Evolutionary conservation across 2,329 filamentous ascomycete species (phyloP), one percentile per base, ranked within the genome.

Genomic region (Sporothrix humicola): DNA sequence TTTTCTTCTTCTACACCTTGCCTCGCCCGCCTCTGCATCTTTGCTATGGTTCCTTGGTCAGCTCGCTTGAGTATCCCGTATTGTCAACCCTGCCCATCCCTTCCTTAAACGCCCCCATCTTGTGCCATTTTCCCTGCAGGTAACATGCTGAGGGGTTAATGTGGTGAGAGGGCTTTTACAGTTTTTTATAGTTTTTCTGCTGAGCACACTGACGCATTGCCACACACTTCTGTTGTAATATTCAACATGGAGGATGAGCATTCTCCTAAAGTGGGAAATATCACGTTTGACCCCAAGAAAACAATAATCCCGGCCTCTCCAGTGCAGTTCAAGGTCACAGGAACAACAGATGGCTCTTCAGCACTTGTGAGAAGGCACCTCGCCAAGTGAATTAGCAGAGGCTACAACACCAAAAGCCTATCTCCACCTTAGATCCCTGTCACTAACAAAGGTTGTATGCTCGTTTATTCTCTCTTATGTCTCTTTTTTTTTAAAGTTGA

Each of bases 101-200:
- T 46, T 46, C 59, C 59, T 63, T 63, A 4, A 42, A 12, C 17
- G 37, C 37, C 59, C 12, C 31, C 31, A 7, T 5, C 4, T 37
- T 37, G 31, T 56, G 52, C 52, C 4, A 56, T 56, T 13, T 56
- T 13, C 20, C 52, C 52, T 56, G 52, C 52, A 56, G 9, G 20
- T 56, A 20, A n/a, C 37, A 63, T 63, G 59, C 17, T 63, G 17
- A 31, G 12, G 15, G 59, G 31, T 20, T n/a, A 54, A 54, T 2
- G 4, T 12, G 37, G 10, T n/a, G 17, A 44, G 17, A 61, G 13
- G 5, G 23, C 10, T 56, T 37, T 59, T 37, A 37, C 56, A n/a
- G n/a, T n/a, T 44, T 44, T 63, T 63, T 44, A 44, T 63, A 44
- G 59, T 63, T 44, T 37, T 44, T 17, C n/a, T 8, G 59, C 31